Percentiles rank a stretch among this genome's conserved stretches.
phyloP scores from a whole-genome alignment of 176 grass and related monocot species.

The Raddia guianensis region DNA sequence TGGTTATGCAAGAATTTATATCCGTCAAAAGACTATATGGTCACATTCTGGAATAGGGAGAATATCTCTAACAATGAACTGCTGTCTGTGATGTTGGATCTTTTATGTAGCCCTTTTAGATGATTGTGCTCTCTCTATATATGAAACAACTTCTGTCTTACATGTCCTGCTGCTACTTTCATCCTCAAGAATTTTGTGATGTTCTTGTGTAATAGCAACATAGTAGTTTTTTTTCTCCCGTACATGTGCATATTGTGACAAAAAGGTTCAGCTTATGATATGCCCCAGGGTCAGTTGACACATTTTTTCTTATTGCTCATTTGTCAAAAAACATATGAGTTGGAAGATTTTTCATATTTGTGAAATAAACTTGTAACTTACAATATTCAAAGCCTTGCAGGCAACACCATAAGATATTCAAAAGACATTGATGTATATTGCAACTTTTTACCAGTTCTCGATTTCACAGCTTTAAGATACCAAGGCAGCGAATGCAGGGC shows the following conservation, averaged over 20 bases:
- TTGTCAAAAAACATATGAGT: not conserved
- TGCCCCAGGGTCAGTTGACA: not conserved
- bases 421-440: not conserved
- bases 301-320: not conserved
- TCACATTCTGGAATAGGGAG: not conserved
- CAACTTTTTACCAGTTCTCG: not conserved
- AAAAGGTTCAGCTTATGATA: conserved; percentile 16
- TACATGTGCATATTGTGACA: not conserved
- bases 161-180: not conserved
- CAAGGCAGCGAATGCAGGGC: not conserved
- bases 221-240: not conserved
- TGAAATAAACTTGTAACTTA: conserved; percentile 17
- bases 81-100: conserved; percentile 1
- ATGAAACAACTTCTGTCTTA: not conserved
- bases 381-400: not conserved
- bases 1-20: conserved; percentile 26
- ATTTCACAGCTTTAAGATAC: conserved; percentile 19
- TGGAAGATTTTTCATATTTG: not conserved
- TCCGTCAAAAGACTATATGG: conserved; percentile 29
- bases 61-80: not conserved
- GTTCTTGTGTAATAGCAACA: not conserved
- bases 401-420: conserved; percentile 1
- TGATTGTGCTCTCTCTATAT: not conserved
- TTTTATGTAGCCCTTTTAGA: conserved; percentile 4
- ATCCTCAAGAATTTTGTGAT: conserved; percentile 14